Evolutionary conservation across 2,329 filamentous ascomycete species (phyloP).

Genomic region (Penicillium rolfsii): DNA sequence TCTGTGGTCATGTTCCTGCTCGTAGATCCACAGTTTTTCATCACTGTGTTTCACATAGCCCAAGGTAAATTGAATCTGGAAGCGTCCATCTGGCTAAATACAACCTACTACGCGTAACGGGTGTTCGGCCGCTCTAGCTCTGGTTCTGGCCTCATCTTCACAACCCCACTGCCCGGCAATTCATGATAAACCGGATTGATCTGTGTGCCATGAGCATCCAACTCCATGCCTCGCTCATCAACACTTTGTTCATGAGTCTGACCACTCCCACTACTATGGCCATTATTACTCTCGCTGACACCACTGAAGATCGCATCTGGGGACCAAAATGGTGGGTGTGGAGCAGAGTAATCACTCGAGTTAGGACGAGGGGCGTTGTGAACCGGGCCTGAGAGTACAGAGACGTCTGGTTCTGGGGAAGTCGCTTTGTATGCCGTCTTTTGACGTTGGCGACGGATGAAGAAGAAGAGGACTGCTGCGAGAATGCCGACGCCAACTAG

Average conservation of each 20-base stretch:
- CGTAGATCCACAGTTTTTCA: too few species aligned
- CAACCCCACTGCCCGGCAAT: conserved; percentile 5
- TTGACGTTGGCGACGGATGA: conserved; percentile 21
- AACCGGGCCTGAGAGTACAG: conserved; percentile 19
- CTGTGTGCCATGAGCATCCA: conserved; percentile 17
- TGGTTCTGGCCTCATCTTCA: neutral
- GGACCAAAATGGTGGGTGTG: conserved; percentile 16
- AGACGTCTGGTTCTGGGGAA: conserved; percentile 13
- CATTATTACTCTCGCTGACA: conserved; percentile 7
- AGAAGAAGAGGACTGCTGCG: conserved; percentile 16
- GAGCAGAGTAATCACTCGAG: conserved; percentile 6
- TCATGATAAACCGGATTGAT: conserved; percentile 22
- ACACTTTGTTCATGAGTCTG: conserved; percentile 10
- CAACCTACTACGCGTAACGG: neutral
- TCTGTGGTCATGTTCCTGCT: neutral
- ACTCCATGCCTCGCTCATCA: conserved; percentile 14
- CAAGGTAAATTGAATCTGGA: too few species aligned
- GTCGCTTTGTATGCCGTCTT: conserved; percentile 16
- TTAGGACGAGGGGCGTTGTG: conserved; percentile 13
- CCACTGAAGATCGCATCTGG: conserved; percentile 13
- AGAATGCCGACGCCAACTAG: conserved; percentile 17
- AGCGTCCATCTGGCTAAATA: neutral
- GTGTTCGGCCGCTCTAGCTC: neutral
- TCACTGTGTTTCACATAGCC: too few species aligned
- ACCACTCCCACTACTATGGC: conserved; percentile 9